Conservation (phyloP, 164 flowering plant genomes). For the Echeveria elegans region DNA sequence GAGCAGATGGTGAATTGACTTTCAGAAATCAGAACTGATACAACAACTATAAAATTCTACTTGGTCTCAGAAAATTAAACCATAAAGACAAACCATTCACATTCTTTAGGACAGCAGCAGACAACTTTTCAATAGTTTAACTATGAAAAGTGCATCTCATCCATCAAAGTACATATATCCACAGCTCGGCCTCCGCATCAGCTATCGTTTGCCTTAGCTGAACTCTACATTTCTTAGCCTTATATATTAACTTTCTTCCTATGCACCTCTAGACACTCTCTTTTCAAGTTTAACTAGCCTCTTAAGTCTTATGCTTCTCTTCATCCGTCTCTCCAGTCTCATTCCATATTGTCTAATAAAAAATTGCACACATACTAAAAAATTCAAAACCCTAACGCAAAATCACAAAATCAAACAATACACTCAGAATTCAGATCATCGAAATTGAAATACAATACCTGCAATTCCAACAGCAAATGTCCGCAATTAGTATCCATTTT, state of each 20-base stretch:
- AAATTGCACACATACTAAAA: too few relatives aligned
- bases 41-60: too few relatives aligned
- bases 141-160: conserved; percentile 49
- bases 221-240: conserved; percentile 43
- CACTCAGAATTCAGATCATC: too few relatives aligned
- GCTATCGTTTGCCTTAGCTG: conserved; percentile 53
- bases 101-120: too few relatives aligned
- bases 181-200: conserved; percentile 54
- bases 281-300: conserved; percentile 58
- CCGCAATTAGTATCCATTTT: conserved; percentile 52
- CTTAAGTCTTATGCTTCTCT: conserved; percentile 52
- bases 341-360: conserved; percentile 63
- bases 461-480: conserved; percentile 47
- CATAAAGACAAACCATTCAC: too few relatives aligned
- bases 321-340: conserved; percentile 65
- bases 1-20: too few relatives aligned
- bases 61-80: too few relatives aligned
- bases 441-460: conserved; percentile 28
- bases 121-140: too few relatives aligned
- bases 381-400: not conserved
- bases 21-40: too few relatives aligned
- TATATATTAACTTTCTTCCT: conserved; percentile 61
- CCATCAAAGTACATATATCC: conserved; percentile 49
- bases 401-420: too few relatives aligned
- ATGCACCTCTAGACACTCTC: conserved; percentile 65